Base-by-base conservation (phyloP, 2,329 filamentous ascomycete genomes). In the Colletotrichum sansevieriae region DNA sequence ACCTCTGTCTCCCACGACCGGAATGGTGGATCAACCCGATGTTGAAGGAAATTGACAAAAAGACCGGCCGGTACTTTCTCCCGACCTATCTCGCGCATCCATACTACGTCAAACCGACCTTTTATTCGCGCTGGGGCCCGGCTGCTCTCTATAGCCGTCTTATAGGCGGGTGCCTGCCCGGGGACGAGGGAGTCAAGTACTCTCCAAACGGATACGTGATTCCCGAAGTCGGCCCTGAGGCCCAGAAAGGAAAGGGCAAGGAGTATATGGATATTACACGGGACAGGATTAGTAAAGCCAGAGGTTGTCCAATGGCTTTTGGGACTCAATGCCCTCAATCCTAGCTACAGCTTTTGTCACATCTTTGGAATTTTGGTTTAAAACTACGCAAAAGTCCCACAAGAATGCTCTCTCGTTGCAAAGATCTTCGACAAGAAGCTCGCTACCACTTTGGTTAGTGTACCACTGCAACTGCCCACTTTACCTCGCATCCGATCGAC, bases 101-200 rank as follows among this genome's bases (percentile, higher is more conserved):
- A 9, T 88, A 84, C 76, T 88, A 87, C 72, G 80, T 86, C 52
- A 81, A 84, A 71, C 82, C 81, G 33, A 86, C 82, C 0, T 76
- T 80, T 55, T 82, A 77, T 80, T 84, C 79, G 68, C 81, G 81
- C 52, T 89, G 81, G 83, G 83, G 82, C 25, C 84, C 79, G 0
- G 75, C 74, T 52, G 84, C 80, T 0, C 81, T 80, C 78, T 64
- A 83, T 12, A 83, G 79, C 33, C 78, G 84, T 73, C 58, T 81
- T 2, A 73, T 83, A 33, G 84, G 85, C 1, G 76, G 79, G n/a
- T 78, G 82, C 13, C 71, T 86, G 15, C 85, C 85, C 0, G 84
- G 83, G 15, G 81, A 86, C 52, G 77, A 81, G 29, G 81, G 78
- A 1, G 75, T 80, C 25, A 84, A 79, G 70, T 86, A 82, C 70